phyloP scores from a whole-genome alignment of 108 stramenopile species.

The Pseudonitzschia multistriata region DNA sequence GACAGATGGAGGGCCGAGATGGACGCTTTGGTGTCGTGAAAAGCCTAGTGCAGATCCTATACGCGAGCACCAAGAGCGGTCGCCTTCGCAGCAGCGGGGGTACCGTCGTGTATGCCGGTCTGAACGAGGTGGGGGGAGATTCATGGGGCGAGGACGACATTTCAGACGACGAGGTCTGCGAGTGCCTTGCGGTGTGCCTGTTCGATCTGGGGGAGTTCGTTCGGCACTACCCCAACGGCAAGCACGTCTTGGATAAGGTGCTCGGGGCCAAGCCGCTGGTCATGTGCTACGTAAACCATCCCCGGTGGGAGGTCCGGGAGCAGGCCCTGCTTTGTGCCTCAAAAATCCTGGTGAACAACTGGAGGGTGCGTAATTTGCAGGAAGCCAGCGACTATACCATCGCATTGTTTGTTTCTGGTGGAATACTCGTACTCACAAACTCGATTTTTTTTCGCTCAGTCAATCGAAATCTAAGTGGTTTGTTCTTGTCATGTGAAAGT shows the following conservation, averaged over 20 bases:
- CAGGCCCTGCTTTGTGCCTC: constrained; percentile 89
- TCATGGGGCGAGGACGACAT: background rate
- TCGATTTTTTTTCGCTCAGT: too few relatives aligned
- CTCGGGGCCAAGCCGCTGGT: constrained; percentile 80
- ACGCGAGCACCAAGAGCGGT: constrained; percentile 1
- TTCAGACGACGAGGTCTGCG: constrained; percentile 12
- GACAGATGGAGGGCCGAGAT: constrained; percentile 62
- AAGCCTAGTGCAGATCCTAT: constrained; percentile 66
- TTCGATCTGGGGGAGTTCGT: constrained; percentile 94
- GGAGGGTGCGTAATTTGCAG: background rate
- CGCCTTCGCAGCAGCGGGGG: background rate
- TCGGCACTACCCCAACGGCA: constrained; percentile 78
- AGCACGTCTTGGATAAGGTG: background rate
- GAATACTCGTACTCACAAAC: too few relatives aligned
- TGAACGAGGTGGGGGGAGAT: background rate
- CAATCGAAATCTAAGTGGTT: too few relatives aligned
- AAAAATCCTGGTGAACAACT: constrained; percentile 82
- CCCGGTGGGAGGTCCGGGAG: constrained; percentile 78
- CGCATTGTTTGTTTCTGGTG: too few relatives aligned
- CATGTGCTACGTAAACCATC: constrained; percentile 78
- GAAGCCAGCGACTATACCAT: too few relatives aligned
- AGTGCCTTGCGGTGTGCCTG: constrained; percentile 77
- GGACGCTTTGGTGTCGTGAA: constrained; percentile 64
- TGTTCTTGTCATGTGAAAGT: too few relatives aligned
- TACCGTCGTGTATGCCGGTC: background rate